Evolutionary conservation across 129 eudicot genomes (phyloP).

Genomic region (Centrapalus pauciflorus): DNA sequence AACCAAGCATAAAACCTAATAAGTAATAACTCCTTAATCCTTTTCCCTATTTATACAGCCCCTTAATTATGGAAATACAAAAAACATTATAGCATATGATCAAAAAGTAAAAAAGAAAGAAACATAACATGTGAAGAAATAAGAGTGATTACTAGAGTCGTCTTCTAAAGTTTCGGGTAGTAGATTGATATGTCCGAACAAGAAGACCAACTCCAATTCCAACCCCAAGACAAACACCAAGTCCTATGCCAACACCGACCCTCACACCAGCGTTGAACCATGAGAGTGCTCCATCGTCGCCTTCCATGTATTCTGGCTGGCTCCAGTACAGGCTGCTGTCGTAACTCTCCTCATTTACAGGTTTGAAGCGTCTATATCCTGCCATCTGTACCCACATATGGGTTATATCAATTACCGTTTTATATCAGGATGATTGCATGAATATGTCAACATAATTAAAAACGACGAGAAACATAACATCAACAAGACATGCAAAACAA

Average conservation of each 20-base stretch:
- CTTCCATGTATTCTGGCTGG: conserved; percentile 57
- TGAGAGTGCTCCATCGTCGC: conserved; percentile 79
- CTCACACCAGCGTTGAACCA: conserved; percentile 93
- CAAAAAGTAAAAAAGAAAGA: conserved; percentile 3
- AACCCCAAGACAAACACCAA: conserved; percentile 78
- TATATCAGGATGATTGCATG: not conserved
- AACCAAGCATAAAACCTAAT: conserved; percentile 14
- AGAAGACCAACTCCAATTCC: conserved; percentile 86
- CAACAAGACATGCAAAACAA: not conserved
- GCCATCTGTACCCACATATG: conserved; percentile 34
- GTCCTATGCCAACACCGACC: conserved; percentile 90
- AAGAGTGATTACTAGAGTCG: conserved; percentile 45
- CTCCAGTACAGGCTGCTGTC: conserved; percentile 51
- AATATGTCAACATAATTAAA: not conserved
- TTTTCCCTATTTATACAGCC: conserved; percentile 1
- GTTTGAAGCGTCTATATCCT: conserved; percentile 47
- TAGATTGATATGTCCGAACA: conserved; percentile 67
- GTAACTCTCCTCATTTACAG: conserved; percentile 43
- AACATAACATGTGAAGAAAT: not conserved
- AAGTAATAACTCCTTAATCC: not conserved
- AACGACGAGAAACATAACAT: not conserved
- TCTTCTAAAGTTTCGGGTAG: conserved; percentile 61
- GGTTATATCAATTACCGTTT: not conserved
- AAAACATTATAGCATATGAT: conserved; percentile 1
- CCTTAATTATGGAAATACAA: not conserved